Percentiles rank a stretch among this genome's conserved stretches.
These are phyloP conservation scores for Diversispora eburnea DNA, from an alignment of 192 early-diverging fungal species.

Conservation along the genomic window DNA sequence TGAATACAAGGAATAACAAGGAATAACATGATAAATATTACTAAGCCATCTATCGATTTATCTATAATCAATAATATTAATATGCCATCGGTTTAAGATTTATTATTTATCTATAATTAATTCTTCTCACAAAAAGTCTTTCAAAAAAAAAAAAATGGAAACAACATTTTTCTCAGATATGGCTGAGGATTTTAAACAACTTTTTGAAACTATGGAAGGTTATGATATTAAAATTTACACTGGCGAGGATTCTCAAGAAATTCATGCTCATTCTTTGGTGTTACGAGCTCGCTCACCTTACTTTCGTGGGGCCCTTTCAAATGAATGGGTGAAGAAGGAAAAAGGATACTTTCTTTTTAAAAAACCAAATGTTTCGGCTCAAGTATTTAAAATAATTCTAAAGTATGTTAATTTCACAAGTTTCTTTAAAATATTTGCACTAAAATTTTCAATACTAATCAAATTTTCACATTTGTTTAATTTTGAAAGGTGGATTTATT, in stretches of 20 bases:
- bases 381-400: neutral
- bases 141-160: too few relatives aligned
- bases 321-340: neutral
- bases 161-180: neutral
- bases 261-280: constrained; percentile 10
- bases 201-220: neutral
- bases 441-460: neutral
- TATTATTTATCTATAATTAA: too few relatives aligned
- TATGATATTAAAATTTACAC: neutral
- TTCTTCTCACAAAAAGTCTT: too few relatives aligned
- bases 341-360: neutral
- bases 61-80: too few relatives aligned
- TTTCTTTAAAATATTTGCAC: neutral
- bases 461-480: neutral
- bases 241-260: neutral
- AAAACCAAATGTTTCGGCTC: constrained; percentile 3
- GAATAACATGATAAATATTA: too few relatives aligned
- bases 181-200: neutral
- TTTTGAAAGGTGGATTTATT: neutral
- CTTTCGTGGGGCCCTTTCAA: constrained; percentile 2
- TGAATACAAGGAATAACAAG: too few relatives aligned
- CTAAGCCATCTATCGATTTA: too few relatives aligned
- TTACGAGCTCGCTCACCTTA: constrained; percentile 1
- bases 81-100: too few relatives aligned
- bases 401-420: neutral